A percentile compares a stretch with the other conserved stretches of the same genome.
phyloP scores from a whole-genome alignment of 805 yeast species.

The Sugiyamaella boreocaroliniensis region DNA sequence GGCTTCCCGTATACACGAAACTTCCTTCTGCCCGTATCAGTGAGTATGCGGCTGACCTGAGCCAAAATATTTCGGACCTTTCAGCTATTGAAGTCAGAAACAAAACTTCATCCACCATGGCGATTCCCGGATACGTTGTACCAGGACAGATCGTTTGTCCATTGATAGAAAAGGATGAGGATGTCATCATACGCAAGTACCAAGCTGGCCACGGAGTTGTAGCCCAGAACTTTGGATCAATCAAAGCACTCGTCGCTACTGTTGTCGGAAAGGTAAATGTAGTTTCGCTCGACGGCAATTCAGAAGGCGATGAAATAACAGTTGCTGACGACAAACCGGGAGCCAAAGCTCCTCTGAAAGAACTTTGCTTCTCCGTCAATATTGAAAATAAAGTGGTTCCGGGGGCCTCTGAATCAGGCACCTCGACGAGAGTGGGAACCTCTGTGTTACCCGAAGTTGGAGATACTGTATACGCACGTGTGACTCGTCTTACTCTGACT shows the following conservation, averaged over 20 bases:
- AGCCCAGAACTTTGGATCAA: conserved; percentile 18
- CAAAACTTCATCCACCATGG: conserved; percentile 14
- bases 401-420: conserved; percentile 2
- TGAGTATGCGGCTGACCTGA: background rate
- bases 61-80: background rate
- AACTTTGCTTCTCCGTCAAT: conserved; percentile 16
- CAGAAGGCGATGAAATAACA: conserved; percentile 20
- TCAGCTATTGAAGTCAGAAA: background rate
- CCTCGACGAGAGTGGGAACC: conserved; percentile 12
- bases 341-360: conserved; percentile 7
- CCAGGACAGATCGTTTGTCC: conserved; percentile 83
- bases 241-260: conserved; percentile 39
- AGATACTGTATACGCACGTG: conserved; percentile 71
- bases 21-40: too few species aligned
- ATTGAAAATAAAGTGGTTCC: conserved; percentile 23
- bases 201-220: conserved; percentile 62
- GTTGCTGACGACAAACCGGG: conserved; percentile 20
- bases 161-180: conserved; percentile 27
- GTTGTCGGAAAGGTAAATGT: conserved; percentile 50
- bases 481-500: conserved; percentile 55
- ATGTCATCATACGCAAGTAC: conserved; percentile 38
- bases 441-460: conserved; percentile 65
- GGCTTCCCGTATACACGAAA: too few species aligned
- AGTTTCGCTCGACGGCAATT: conserved; percentile 13
- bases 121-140: conserved; percentile 45